Evolutionary conservation across 208 protist species (phyloP).

Genomic region (Crithidia mellificae): DNA sequence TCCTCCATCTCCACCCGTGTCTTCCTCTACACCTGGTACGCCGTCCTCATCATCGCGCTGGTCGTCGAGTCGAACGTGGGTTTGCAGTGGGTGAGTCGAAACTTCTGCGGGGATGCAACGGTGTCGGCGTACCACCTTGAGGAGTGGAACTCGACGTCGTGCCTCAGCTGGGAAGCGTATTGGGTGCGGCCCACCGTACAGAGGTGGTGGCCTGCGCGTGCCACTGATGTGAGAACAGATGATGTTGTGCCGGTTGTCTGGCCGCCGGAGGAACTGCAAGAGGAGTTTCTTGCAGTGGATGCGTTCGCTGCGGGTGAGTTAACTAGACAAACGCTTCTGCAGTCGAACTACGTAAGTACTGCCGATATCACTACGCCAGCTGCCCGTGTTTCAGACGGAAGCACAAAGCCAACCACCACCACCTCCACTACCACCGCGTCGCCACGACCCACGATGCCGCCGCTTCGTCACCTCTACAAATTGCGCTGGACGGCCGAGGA

Average conservation of each 20-base stretch:
- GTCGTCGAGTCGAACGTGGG: slow-evolving; percentile 58
- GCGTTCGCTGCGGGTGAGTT: too few species aligned
- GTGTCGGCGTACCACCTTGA: slow-evolving; percentile 47
- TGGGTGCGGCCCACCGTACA: slow-evolving; percentile 14
- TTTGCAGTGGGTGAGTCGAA: slow-evolving; percentile 67
- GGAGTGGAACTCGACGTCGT: slow-evolving; percentile 56
- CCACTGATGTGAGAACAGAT: too few species aligned
- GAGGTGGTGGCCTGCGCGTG: too few species aligned
- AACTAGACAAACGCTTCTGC: too few species aligned
- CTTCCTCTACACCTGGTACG: slow-evolving; percentile 76
- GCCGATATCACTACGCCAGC: too few species aligned
- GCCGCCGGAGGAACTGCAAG: too few species aligned
- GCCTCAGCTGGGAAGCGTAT: slow-evolving; percentile 32
- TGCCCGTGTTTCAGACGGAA: too few species aligned
- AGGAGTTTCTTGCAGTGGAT: too few species aligned
- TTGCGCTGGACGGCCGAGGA: slow-evolving; percentile 49
- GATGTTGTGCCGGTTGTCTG: too few species aligned
- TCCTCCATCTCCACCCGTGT: slow-evolving; percentile 45
- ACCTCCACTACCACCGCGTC: not conserved
- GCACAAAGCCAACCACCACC: not conserved
- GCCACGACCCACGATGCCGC: slow-evolving; percentile 36
- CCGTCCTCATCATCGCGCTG: slow-evolving; percentile 53
- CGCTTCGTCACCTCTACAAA: slow-evolving; percentile 37
- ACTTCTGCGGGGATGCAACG: slow-evolving; percentile 52
- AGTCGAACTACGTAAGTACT: too few species aligned